A percentile compares a stretch with the other conserved stretches of the same genome.
phyloP scores from a whole-genome alignment of 2,329 filamentous ascomycete species.

The Exophiala sideris region DNA sequence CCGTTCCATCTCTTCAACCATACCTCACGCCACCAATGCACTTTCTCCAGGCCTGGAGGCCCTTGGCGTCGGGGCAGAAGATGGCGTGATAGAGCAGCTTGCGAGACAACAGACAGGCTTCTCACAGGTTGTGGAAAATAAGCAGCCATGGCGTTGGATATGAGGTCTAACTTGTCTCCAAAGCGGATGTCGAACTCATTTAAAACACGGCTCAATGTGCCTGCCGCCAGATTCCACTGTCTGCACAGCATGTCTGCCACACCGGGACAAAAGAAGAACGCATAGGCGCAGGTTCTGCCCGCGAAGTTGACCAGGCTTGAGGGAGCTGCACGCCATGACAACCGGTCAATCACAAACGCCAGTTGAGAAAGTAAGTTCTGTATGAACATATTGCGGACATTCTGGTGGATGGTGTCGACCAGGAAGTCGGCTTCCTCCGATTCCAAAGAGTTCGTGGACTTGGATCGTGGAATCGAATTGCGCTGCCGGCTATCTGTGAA shows the following conservation, averaged over 20 bases:
- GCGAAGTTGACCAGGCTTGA: constrained; percentile 77
- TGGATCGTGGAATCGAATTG: constrained; percentile 44
- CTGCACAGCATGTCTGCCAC: constrained; percentile 79
- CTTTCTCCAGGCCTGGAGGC: constrained; percentile 65
- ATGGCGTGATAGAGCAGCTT: constrained; percentile 57
- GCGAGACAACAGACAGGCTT: constrained; percentile 58
- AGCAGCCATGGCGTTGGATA: constrained; percentile 62
- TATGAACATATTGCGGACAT: constrained; percentile 81
- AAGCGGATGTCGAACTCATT: constrained; percentile 62
- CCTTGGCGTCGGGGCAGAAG: constrained; percentile 64
- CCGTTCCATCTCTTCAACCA: constrained; percentile 87
- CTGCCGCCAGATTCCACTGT: constrained; percentile 70
- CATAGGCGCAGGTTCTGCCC: constrained; percentile 86
- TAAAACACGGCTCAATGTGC: constrained; percentile 67
- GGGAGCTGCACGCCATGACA: constrained; percentile 72
- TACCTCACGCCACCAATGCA: constrained; percentile 73
- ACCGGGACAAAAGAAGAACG: constrained; percentile 87
- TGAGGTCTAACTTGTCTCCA: constrained; percentile 45
- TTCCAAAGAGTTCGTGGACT: constrained; percentile 58
- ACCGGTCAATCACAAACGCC: constrained; percentile 81
- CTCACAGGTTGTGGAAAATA: constrained; percentile 68
- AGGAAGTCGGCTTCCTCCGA: constrained; percentile 65
- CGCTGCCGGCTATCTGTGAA: constrained; percentile 39
- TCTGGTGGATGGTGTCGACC: constrained; percentile 76
- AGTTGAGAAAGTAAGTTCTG: constrained; percentile 80